These are phyloP conservation scores for Fraxinus sp. DNA, from an alignment of 305 asterid genomes.

Conservation along the genomic window DNA sequence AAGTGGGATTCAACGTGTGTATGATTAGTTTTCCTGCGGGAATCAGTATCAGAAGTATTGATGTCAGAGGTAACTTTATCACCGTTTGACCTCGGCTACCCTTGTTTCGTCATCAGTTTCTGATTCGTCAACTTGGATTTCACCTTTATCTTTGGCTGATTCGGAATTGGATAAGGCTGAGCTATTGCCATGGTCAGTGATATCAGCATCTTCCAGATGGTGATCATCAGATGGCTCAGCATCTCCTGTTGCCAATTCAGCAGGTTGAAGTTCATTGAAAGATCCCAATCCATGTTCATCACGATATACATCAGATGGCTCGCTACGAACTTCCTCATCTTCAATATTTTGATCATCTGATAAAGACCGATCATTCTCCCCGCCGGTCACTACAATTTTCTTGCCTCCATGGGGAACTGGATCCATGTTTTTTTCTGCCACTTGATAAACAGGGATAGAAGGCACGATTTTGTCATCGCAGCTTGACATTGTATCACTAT, in stretches of 20 bases:
- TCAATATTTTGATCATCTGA: constrained; percentile 28
- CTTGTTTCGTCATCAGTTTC: constrained; percentile 19
- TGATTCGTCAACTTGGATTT: neutral
- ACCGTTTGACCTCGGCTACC: constrained; percentile 17
- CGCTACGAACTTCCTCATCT: constrained; percentile 18
- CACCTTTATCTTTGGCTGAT: neutral
- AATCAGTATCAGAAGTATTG: constrained; percentile 19
- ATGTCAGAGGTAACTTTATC: constrained; percentile 19
- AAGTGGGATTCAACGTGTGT: neutral
- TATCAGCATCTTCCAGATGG: constrained; percentile 16
- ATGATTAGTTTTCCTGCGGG: constrained; percentile 1
- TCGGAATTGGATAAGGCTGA: neutral
- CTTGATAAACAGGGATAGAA: constrained; percentile 25
- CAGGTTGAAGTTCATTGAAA: constrained; percentile 25
- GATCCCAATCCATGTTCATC: constrained; percentile 2
- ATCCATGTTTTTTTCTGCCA: constrained; percentile 21
- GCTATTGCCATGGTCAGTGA: constrained; percentile 2
- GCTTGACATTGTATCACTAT: constrained; percentile 22
- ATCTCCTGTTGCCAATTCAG: constrained; percentile 23
- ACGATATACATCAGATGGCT: constrained; percentile 25
- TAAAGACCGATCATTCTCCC: constrained; percentile 24
- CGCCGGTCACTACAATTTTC: neutral
- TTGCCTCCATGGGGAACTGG: neutral
- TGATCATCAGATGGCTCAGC: constrained; percentile 30
- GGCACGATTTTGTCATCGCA: constrained; percentile 16